Evolutionary conservation across 768 basidiomycete species (phyloP), one percentile per base, ranked within the genome.

Genomic region (Pisolithus marmoratus): DNA sequence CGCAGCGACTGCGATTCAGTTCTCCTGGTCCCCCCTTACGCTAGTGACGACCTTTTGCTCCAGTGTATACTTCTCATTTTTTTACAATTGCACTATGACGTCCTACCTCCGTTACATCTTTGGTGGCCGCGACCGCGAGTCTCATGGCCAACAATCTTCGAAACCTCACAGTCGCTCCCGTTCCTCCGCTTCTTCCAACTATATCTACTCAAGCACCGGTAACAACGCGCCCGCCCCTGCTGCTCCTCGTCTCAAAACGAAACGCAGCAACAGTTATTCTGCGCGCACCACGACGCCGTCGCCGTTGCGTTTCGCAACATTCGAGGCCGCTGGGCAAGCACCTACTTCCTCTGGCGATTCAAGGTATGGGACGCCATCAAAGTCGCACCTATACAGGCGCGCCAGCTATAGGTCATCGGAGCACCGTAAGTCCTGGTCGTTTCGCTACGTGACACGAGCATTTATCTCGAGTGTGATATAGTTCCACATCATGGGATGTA

Each of bases 51-150:
- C 60, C 46, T 38, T 37, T 46, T 40, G 12, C 49, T 36, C 20
- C 29, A 9, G 46, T 43, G 48, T 38, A 38, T 34, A 50, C 26
- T 46, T 46, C 22, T 41, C n/a, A n/a, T 20, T 22, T 20, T 36
- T 54, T 58, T 40, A 63, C 67, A 60, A 58, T 49, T 37, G 17
- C 48, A 57, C 50, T 51, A 80, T 80, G 78, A 71, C 77, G 46
- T 74, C 79, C 31, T 76, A 77, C 67, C 60, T 81, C 52, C 79
- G 79, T 54, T 76, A 63, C 53, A 65, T 76, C 58, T 77, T 77
- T 51, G 74, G 75, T 40, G 68, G 67, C 37, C 47, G 51, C 22
- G 46, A 65, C 40, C 64, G 66, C 37, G 61, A 31, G 44, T 59
- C 59, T 57, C 57, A 57, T 60, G 27, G 62, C 57, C 57, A 59